These are phyloP conservation scores for Penicillium brasilianum DNA, from an alignment of 2,329 filamentous ascomycete species.

Conservation along the genomic window DNA sequence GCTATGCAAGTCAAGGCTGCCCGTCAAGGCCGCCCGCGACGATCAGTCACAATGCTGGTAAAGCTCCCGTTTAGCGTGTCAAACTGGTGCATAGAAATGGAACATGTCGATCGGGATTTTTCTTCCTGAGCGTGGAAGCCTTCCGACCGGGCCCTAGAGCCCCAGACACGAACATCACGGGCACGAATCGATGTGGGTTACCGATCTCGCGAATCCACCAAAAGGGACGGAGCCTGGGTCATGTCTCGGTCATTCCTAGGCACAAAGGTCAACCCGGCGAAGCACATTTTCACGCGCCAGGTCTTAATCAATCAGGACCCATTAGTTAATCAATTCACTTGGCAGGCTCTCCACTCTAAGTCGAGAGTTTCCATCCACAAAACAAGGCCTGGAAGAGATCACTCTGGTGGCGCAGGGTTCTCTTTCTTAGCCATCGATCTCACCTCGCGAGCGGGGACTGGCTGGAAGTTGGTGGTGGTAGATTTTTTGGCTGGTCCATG, in stretches of 20 bases:
- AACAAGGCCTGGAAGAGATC: neutral
- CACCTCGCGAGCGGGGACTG: constrained; percentile 8
- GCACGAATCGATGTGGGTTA: neutral
- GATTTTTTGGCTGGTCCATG: constrained; percentile 7
- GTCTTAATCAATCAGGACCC: neutral
- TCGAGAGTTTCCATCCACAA: neutral
- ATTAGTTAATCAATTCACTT: neutral
- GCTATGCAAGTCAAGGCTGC: constrained; percentile 17
- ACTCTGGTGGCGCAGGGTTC: constrained; percentile 11
- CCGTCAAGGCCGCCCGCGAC: constrained; percentile 14
- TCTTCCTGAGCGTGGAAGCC: constrained; percentile 1
- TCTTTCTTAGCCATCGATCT: constrained; percentile 1
- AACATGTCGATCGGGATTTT: neutral
- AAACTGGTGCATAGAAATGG: neutral
- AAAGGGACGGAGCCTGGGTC: neutral
- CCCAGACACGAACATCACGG: neutral
- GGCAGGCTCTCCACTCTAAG: neutral
- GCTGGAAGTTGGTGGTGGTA: neutral
- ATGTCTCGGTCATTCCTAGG: constrained; percentile 1
- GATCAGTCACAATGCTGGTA: constrained; percentile 24
- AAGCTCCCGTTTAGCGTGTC: neutral
- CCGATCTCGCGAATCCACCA: neutral
- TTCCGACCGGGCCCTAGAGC: neutral
- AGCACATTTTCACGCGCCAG: neutral
- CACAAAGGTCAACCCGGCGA: neutral